These are phyloP conservation scores for Gossypium turneri DNA, from an alignment of 345 rosid genomes.

Conservation along the genomic window DNA sequence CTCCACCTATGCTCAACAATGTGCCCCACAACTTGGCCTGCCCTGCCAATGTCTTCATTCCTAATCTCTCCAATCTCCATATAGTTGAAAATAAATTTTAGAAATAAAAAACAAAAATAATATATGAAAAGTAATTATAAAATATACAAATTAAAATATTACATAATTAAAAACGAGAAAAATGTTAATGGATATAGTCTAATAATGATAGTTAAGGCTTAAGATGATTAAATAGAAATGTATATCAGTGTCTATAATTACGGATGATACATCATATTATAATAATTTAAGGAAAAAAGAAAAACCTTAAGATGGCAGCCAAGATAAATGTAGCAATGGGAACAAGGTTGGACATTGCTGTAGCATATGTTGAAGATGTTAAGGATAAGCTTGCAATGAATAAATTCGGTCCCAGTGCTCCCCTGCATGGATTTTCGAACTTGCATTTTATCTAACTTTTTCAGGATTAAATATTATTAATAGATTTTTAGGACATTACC, in stretches of 20 bases:
- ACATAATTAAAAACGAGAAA: too few species aligned
- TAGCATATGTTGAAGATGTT: constrained; percentile 3
- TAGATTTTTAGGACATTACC: not conserved
- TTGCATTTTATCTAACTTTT: not conserved
- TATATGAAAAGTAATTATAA: too few species aligned
- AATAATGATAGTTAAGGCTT: too few species aligned
- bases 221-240: too few species aligned
- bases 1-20: constrained; percentile 45
- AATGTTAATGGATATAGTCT: too few species aligned
- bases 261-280: too few species aligned
- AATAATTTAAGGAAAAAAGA: not conserved
- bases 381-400: constrained; percentile 8
- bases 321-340: constrained; percentile 7
- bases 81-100: not conserved
- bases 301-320: constrained; percentile 7
- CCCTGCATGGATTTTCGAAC: not conserved
- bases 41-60: constrained; percentile 26
- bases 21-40: constrained; percentile 56
- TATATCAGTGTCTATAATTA: too few species aligned
- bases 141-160: too few species aligned
- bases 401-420: not conserved
- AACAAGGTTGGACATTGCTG: constrained; percentile 3
- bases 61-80: constrained; percentile 44
- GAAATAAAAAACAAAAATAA: too few species aligned
- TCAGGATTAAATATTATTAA: not conserved